phyloP scores from a whole-genome alignment of 83 land plant species.

The Diphasiastrum complanatum region DNA sequence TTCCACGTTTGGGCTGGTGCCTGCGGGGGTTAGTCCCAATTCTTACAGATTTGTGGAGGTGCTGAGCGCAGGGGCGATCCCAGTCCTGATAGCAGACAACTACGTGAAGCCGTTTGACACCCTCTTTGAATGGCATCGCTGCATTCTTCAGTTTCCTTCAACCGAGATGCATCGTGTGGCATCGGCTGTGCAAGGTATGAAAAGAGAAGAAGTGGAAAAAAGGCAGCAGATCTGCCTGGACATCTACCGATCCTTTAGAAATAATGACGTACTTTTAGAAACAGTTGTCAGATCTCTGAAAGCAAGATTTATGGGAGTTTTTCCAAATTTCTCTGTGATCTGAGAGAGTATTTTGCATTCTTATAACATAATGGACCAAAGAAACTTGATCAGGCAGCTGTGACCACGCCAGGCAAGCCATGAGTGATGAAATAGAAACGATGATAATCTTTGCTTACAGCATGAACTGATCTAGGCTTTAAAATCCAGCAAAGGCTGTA shows the following conservation, averaged over 20 bases:
- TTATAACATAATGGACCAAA: no score
- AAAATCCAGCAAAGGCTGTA: no score
- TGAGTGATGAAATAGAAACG: no score
- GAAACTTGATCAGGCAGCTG: no score
- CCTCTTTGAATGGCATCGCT: conserved; percentile 10
- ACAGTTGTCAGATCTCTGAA: conserved; percentile 5
- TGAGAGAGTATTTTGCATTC: no score
- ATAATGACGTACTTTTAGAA: not conserved
- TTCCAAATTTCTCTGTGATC: no score
- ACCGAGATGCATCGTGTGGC: conserved; percentile 13
- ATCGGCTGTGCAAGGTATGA: conserved; percentile 15
- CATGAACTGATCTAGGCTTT: no score
- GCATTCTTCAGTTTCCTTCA: conserved; percentile 21
- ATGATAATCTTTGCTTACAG: no score
- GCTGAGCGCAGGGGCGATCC: conserved; percentile 22
- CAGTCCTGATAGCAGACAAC: conserved; percentile 15
- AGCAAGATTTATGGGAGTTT: conserved; percentile 24
- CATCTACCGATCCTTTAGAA: conserved; percentile 4
- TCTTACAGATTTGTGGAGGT: conserved; percentile 19
- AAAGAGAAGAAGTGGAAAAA: conserved; percentile 8
- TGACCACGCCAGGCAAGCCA: no score
- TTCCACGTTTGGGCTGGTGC: conserved; percentile 16
- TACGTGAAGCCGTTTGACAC: conserved; percentile 14
- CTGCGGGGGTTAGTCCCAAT: conserved; percentile 1
- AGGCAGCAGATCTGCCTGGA: conserved; percentile 12